Base-by-base conservation (phyloP, 1,284 basidiomycete genomes). In the Golubevia sp. region DNA sequence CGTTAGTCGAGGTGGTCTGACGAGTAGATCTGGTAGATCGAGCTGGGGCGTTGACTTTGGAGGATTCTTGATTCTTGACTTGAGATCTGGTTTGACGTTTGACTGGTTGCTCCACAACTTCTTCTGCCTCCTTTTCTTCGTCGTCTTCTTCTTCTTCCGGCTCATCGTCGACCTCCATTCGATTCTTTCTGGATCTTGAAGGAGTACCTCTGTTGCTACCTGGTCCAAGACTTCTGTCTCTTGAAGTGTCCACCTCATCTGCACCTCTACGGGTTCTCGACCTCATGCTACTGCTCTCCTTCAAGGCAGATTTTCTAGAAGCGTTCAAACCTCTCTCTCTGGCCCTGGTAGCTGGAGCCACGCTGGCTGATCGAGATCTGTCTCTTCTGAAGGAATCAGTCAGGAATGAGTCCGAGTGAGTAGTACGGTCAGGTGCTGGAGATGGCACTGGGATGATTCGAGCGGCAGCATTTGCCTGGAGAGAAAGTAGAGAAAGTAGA, bases 101-200 rank as follows among this genome's bases (percentile, higher is more conserved):
- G 38, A 44, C 38, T 13, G 38, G 38, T 44, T 44, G 38, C 18
- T 44, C 38, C 18, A 44, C 38, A 8, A 13, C 38, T 44, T 13
- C 13, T 59, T 56, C 30, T 64, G 62, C 24, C 55, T 68, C 59
- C 5, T 63, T 55, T 23, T 70, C 65, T 15, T 68, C 65, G 13
- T 55, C 64, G 25, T 52, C 59, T 18, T 62, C 63, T 5, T 55
- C 26, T 38, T 49, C 59, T 34, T 27, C 23, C 27, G 55, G 24
- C 15, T 20, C 61, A 3, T 62, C 55, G 20, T 69, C 61, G 26
- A 60, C 52, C 26, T 66, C 55, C 38, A 11, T 66, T 60, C 7
- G 49, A 57, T 30, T 56, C 49, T 13, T 59, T 56, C 64, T 21
- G 34, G 30, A 30, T 18, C 18, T 50, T 5, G n/a, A 26, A 50